A percentile compares a stretch with the other conserved stretches of the same genome.
Conservation (phyloP, 148 eudicot species). For the Cornus controversa region DNA sequence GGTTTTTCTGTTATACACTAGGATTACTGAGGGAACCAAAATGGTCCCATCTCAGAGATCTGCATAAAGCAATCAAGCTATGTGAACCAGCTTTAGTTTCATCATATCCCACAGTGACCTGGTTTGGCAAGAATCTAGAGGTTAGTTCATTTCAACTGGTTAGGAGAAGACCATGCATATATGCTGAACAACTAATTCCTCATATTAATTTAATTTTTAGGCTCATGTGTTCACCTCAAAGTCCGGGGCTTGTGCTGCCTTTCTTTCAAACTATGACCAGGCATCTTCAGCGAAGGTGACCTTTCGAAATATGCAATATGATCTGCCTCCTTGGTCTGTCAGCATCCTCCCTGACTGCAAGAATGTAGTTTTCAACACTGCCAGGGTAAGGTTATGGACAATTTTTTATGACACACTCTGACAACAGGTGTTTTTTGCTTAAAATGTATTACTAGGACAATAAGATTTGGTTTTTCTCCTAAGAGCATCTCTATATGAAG, state of each 20-base stretch:
- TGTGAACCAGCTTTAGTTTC: constrained; percentile 80
- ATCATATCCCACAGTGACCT: constrained; percentile 55
- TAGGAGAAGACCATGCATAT: background rate
- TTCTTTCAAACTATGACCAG: constrained; percentile 77
- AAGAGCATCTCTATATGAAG: background rate
- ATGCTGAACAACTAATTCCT: background rate
- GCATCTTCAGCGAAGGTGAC: constrained; percentile 50
- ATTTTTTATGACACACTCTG: no score
- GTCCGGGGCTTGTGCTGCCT: constrained; percentile 76
- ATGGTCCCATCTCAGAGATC: constrained; percentile 74
- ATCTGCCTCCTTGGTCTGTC: constrained; percentile 92
- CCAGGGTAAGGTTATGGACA: constrained; percentile 42
- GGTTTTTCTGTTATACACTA: constrained; percentile 6
- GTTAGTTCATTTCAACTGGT: constrained; percentile 29
- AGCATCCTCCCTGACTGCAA: constrained; percentile 95
- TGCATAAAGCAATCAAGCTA: constrained; percentile 86
- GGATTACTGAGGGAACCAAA: constrained; percentile 82
- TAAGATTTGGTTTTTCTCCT: no score
- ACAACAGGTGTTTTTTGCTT: background rate
- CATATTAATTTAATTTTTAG: constrained; percentile 23
- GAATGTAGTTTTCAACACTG: constrained; percentile 80
- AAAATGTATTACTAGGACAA: no score
- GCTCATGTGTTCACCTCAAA: constrained; percentile 64
- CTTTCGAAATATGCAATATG: constrained; percentile 47
- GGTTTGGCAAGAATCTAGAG: constrained; percentile 75